A percentile compares a stretch with the other conserved stretches of the same genome.
Evolutionary conservation across 2,329 filamentous ascomycete species (phyloP).

Genomic region (Claviceps fusiformis): DNA sequence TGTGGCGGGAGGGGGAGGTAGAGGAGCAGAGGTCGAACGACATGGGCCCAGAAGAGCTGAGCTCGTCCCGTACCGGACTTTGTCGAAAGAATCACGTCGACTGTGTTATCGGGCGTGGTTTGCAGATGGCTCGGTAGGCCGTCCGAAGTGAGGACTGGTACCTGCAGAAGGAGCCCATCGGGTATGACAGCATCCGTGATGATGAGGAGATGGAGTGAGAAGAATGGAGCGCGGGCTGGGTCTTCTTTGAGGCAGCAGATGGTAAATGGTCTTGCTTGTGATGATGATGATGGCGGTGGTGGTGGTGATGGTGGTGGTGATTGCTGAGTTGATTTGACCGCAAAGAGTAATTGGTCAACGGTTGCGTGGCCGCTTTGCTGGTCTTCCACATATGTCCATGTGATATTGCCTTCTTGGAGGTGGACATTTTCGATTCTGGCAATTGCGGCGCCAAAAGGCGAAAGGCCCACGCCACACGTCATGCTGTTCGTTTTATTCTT

Average conservation of each 20-base stretch:
- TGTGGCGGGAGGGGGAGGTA: constrained; percentile 28
- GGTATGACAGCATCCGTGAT: constrained; percentile 15
- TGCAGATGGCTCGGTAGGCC: constrained; percentile 25
- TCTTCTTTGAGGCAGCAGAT: constrained; percentile 27
- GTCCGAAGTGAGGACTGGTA: constrained; percentile 14
- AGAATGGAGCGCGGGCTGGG: constrained; percentile 11
- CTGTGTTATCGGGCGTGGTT: constrained; percentile 11
- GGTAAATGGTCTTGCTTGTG: constrained; percentile 9
- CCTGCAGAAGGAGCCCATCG: constrained; percentile 22
- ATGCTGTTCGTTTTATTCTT: neutral
- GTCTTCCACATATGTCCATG: constrained; percentile 13
- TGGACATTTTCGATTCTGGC: constrained; percentile 10
- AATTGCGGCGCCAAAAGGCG: neutral
- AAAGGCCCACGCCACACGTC: neutral
- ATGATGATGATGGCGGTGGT: neutral
- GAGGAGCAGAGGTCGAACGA: constrained; percentile 42
- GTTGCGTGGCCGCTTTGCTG: constrained; percentile 7
- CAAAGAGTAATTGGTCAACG: constrained; percentile 17
- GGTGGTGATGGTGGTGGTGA: neutral
- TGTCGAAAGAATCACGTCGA: constrained; percentile 57
- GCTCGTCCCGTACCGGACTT: constrained; percentile 50
- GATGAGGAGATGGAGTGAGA: constrained; percentile 16
- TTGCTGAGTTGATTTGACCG: constrained; percentile 5
- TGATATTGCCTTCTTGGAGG: constrained; percentile 13
- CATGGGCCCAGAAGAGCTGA: constrained; percentile 36